These are phyloP conservation scores for Phytophthora quininea DNA, from an alignment of 352 stramenopile genomes.

Conservation along the genomic window DNA sequence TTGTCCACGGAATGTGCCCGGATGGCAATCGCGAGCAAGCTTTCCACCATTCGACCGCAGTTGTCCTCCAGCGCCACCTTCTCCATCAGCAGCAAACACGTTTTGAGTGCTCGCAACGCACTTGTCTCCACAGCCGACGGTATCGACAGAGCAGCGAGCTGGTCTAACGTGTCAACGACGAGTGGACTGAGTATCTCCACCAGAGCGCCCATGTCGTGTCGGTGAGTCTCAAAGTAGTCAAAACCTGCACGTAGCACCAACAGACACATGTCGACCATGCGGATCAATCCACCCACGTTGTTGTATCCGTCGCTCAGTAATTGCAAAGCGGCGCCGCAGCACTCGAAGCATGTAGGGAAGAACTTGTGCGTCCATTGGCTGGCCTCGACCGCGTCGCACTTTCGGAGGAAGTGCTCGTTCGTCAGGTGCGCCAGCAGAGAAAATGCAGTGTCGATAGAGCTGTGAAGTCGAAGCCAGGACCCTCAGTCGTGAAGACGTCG, in stretches of 20 bases:
- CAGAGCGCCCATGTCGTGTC: conserved; percentile 8
- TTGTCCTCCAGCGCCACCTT: conserved; percentile 9
- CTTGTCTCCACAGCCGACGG: neutral
- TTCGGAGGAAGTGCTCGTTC: conserved; percentile 7
- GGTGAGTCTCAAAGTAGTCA: conserved; percentile 19
- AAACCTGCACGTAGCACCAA: conserved; percentile 20
- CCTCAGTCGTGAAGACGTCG: no score
- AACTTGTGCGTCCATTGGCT: conserved; percentile 10
- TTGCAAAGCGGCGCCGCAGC: conserved; percentile 18
- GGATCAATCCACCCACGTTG: conserved; percentile 5
- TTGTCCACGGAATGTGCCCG: neutral
- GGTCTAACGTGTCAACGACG: conserved; percentile 3
- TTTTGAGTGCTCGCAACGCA: conserved; percentile 9
- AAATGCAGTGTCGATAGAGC: no score
- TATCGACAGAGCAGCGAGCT: neutral
- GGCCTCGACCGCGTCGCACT: conserved; percentile 8
- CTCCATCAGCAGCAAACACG: conserved; percentile 19
- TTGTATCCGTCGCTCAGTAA: conserved; percentile 11
- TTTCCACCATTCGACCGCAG: neutral
- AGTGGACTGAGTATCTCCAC: conserved; percentile 13
- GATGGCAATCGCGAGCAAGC: neutral
- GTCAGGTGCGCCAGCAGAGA: conserved; percentile 12
- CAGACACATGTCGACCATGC: conserved; percentile 26
- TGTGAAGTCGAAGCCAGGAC: no score
- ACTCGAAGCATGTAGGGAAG: conserved; percentile 21